Conservation (phyloP, 495 filamentous ascomycete genomes). For the Penicillium herquei region DNA sequence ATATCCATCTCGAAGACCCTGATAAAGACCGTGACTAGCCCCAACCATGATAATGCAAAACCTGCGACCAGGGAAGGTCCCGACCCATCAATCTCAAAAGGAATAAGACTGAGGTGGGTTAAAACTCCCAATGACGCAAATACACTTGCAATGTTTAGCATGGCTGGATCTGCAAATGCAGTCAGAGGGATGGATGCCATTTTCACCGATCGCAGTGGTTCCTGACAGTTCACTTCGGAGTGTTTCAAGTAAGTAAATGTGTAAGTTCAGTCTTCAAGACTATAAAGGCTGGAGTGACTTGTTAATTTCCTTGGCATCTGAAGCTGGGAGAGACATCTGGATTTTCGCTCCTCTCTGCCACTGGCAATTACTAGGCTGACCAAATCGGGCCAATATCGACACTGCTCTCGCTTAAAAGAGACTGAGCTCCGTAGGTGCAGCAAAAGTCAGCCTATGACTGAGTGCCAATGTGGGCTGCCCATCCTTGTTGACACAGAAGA, state of each 20-base stretch:
- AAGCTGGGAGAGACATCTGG: too few species aligned
- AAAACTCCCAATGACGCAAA: conserved; percentile 2
- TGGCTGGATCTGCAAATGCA: not conserved
- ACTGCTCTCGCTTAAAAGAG: too few species aligned
- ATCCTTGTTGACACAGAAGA: too few species aligned
- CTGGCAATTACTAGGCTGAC: too few species aligned
- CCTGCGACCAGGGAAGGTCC: not conserved
- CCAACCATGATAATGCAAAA: not conserved
- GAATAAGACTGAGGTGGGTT: conserved; percentile 1
- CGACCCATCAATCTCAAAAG: conserved; percentile 1
- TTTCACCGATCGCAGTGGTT: not conserved
- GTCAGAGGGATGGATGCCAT: not conserved
- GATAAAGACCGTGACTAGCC: not conserved
- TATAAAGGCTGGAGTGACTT: not conserved
- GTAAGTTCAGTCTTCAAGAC: not conserved
- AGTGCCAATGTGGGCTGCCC: too few species aligned
- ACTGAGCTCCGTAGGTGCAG: too few species aligned
- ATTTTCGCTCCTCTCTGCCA: too few species aligned
- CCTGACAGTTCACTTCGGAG: not conserved
- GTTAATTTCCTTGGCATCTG: not conserved
- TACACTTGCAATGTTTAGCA: not conserved
- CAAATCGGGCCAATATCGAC: too few species aligned
- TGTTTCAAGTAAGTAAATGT: not conserved
- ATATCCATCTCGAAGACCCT: not conserved
- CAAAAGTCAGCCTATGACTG: too few species aligned